phyloP scores from a whole-genome alignment of 2,329 filamentous ascomycete species.

The Annulohypoxylon truncatum region DNA sequence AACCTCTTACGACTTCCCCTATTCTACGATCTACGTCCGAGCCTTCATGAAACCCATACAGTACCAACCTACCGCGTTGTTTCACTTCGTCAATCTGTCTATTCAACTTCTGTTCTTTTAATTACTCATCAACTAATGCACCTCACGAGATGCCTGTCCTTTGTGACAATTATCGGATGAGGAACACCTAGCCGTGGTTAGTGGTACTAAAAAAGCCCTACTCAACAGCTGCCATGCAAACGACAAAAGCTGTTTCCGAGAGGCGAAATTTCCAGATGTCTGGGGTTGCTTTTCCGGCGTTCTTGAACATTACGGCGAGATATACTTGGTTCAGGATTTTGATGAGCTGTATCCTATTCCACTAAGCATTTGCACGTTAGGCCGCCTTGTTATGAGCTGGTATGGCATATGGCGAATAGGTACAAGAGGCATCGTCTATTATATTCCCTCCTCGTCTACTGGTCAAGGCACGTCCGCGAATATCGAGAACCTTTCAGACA shows the following conservation, averaged over 20 bases:
- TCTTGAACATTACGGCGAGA: slow-evolving; percentile 42
- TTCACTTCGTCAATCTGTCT: slow-evolving; percentile 58
- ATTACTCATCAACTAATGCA: slow-evolving; percentile 59
- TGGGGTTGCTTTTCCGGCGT: slow-evolving; percentile 33
- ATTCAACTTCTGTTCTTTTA: slow-evolving; percentile 57
- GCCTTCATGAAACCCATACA: slow-evolving; percentile 70
- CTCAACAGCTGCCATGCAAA: slow-evolving; percentile 35
- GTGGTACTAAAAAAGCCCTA: slow-evolving; percentile 36
- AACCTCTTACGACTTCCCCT: slow-evolving; percentile 56
- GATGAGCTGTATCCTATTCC: slow-evolving; percentile 39
- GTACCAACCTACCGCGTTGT: slow-evolving; percentile 68
- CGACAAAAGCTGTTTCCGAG: slow-evolving; percentile 33
- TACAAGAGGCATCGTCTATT: slow-evolving; percentile 43
- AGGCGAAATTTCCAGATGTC: slow-evolving; percentile 31
- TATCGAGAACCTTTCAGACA: slow-evolving; percentile 33
- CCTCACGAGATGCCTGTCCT: slow-evolving; percentile 50
- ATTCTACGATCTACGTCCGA: slow-evolving; percentile 65
- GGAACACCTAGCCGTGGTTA: slow-evolving; percentile 35
- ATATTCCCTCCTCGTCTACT: slow-evolving; percentile 35
- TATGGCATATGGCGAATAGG: slow-evolving; percentile 41
- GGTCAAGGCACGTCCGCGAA: slow-evolving; percentile 28
- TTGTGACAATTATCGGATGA: slow-evolving; percentile 38
- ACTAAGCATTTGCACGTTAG: slow-evolving; percentile 37
- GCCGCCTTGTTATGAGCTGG: slow-evolving; percentile 34
- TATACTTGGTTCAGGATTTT: slow-evolving; percentile 43